Base-by-base conservation (phyloP, 1,284 basidiomycete genomes). In the Ceratobasidium sp. region DNA sequence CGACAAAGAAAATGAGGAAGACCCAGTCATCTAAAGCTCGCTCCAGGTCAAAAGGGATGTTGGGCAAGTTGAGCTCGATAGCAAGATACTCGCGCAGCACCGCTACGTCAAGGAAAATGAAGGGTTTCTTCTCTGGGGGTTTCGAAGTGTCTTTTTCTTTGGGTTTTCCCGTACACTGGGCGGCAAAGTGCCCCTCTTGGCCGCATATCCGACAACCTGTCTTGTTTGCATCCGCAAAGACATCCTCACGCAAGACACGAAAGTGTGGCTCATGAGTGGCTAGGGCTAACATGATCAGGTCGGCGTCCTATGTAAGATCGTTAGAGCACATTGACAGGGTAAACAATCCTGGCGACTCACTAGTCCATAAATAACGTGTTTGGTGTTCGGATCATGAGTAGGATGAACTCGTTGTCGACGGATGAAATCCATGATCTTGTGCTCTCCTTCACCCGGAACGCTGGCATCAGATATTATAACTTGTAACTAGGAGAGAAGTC, bases 391-490 rank as follows among this genome's bases (percentile, higher is more conserved):
- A 84, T 99, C 93, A 85, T 99, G 93, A 13, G 92, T 92, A 44
- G 91, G 89, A 82, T 98, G 94, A 64, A 89, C 88, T 66, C 98
- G 89, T 82, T 98, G 96, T 65, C 97, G 89, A 77, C 98, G 89
- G 80, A 99, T 98, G 84, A 91, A 98, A 82, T 99, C 98, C 95
- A 99, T 99, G 80, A 99, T 99, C 87, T 99, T 99, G 86, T 99
- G 98, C 84, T 99, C 98, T 82, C 98, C 98, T 85, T 99, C 98
- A 79, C 97, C 97, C 0, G 97, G 97, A 11, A 99, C 98, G 76
- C 94, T 93, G 1, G 97, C 95, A 81, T 99, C 98, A 1, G 98
- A 99, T 78, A 99, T 95, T 80, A 99, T 92, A 79, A 99, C 94
- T 87, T 99, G 91, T 54, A 98, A 88, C 93, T 96, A 80, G 4